Base-by-base conservation (phyloP, 768 basidiomycete genomes). In the Podaxis sp. region DNA sequence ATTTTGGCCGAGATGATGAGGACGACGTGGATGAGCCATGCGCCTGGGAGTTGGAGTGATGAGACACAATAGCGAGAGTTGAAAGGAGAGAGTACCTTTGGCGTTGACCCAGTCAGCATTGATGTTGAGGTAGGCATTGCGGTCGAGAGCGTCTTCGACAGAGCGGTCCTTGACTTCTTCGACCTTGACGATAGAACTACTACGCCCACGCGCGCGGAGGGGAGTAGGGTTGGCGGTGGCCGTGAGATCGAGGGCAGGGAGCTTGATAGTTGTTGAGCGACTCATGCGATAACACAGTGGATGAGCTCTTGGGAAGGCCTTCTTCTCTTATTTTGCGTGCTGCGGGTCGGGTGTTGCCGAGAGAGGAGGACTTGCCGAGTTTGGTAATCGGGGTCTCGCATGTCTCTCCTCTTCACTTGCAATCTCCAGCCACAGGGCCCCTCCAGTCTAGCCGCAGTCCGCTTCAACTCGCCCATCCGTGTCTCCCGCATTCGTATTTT, bases 1-100 rank as follows among this genome's bases (percentile, higher is more conserved):
- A 98, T 84, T 78, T 98, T 99, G 60, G 93, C 94, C 24, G 85
- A 76, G 57, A 91, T 81, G 69, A 99, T 94, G 71, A 99, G 86
- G 43, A 98, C 89, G 59, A 96, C 86, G 73, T 99, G 97, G 64
- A 99, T 98, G 68, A 96, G 77, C 97, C 97, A 99, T 67, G 97
- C 96, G 63, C 97, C 96, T 98, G 68, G 3, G 22, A 19, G 55
- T 29, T 5, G 36, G 49, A 36, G 7, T 59, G 57, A 55, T 55
- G 43, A 15, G 40, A 47, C 52, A 56, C 33, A 36, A 12, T 15
- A 11, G 13, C 9, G 43, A 47, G 40, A 60, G 43, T 40, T 29
- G 22, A 47, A 56, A 59, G 59, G 60, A 62, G 19, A 37, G 51
- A 22, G 55, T 47, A 91, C 94, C 94, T 77, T 96, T 96, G 63